Evolutionary conservation across 1,139 yeast genomes (phyloP).

Genomic region (Blastobotrys aristatus): DNA sequence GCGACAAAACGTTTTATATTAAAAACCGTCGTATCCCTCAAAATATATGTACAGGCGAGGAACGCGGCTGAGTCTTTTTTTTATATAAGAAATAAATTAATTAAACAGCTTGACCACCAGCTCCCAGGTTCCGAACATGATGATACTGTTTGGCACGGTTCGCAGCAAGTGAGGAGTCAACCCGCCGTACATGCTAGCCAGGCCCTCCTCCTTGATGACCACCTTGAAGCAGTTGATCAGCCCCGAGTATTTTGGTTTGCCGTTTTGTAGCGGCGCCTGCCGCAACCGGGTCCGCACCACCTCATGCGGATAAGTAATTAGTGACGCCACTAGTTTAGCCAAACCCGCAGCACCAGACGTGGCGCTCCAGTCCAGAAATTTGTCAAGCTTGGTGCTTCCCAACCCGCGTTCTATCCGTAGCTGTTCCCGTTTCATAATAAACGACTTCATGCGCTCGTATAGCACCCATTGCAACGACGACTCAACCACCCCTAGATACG

Average conservation of each 20-base stretch:
- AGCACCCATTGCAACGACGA: slow-evolving; percentile 95
- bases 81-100: background rate
- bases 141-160: slow-evolving; percentile 96
- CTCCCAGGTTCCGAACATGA: slow-evolving; percentile 99
- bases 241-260: slow-evolving; percentile 84
- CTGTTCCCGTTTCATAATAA: slow-evolving; percentile 54
- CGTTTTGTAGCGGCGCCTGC: slow-evolving; percentile 84
- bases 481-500: slow-evolving; percentile 90
- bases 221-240: slow-evolving; percentile 79
- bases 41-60: background rate
- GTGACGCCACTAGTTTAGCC: slow-evolving; percentile 89
- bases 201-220: slow-evolving; percentile 85
- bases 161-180: slow-evolving; percentile 92
- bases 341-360: slow-evolving; percentile 97
- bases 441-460: slow-evolving; percentile 86
- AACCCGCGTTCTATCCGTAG: slow-evolving; percentile 40
- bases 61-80: background rate
- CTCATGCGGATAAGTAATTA: slow-evolving; percentile 95
- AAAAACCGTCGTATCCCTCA: no score
- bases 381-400: slow-evolving; percentile 50
- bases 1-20: no score
- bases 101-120: slow-evolving; percentile 54
- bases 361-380: slow-evolving; percentile 84
- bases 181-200: slow-evolving; percentile 94
- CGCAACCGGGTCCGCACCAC: slow-evolving; percentile 93